These are phyloP conservation scores for Chaetomium sp. DNA, from an alignment of 2,329 filamentous ascomycete species.

Conservation along the genomic window DNA sequence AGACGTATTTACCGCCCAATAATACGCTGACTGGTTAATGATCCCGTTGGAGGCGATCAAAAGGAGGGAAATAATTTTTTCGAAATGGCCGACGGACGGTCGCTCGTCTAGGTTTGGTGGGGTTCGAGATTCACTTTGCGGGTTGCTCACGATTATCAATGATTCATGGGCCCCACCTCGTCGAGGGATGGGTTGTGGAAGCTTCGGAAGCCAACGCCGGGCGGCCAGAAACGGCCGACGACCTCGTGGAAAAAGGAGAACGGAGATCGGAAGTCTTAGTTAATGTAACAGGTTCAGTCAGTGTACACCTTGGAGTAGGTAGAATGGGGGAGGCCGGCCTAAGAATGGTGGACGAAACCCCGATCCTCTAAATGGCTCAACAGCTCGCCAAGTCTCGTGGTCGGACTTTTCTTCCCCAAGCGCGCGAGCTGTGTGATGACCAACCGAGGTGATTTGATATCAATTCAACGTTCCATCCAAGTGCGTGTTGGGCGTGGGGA, in stretches of 20 bases:
- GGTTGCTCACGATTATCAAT: slow-evolving; percentile 20
- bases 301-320: no score
- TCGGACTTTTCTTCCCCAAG: neutral
- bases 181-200: no score
- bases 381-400: neutral
- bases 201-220: no score
- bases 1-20: no score
- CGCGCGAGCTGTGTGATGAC: slow-evolving; percentile 7
- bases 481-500: slow-evolving; percentile 11
- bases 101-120: slow-evolving; percentile 11
- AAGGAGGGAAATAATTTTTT: neutral
- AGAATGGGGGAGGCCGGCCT: no score
- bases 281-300: no score
- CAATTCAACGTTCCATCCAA: neutral
- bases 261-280: no score
- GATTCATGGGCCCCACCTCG: slow-evolving; percentile 19
- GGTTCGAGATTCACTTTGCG: slow-evolving; percentile 14
- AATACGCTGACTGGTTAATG: neutral
- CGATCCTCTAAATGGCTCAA: neutral
- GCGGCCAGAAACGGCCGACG: no score
- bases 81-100: neutral
- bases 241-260: no score
- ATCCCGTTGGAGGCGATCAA: neutral
- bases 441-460: slow-evolving; percentile 5
- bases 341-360: no score